Conservation (phyloP, 805 yeast species). For the Candida ovalis region DNA sequence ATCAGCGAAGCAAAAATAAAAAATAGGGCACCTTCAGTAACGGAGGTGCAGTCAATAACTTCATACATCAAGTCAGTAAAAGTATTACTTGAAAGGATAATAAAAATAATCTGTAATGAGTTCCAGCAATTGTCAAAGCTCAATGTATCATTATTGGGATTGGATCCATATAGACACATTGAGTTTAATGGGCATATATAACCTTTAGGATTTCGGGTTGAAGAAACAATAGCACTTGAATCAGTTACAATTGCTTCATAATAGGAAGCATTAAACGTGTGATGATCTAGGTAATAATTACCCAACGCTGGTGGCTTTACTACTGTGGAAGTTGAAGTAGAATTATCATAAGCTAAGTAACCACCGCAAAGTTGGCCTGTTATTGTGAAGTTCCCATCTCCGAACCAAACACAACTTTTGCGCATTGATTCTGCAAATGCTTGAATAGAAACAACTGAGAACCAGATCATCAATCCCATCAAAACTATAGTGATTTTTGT, state of each 20-base stretch:
- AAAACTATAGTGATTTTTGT: slow-evolving; percentile 66
- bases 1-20: slow-evolving; percentile 65
- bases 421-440: slow-evolving; percentile 73
- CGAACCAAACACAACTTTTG: slow-evolving; percentile 77
- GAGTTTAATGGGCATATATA: slow-evolving; percentile 71
- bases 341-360: not conserved
- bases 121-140: slow-evolving; percentile 76
- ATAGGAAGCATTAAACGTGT: slow-evolving; percentile 72
- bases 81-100: slow-evolving; percentile 78
- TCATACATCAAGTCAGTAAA: slow-evolving; percentile 81
- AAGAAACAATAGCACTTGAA: slow-evolving; percentile 39
- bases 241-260: slow-evolving; percentile 48
- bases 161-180: slow-evolving; percentile 55
- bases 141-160: slow-evolving; percentile 62
- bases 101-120: slow-evolving; percentile 75
- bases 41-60: slow-evolving; percentile 69
- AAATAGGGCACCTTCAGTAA: slow-evolving; percentile 57
- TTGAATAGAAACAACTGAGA: slow-evolving; percentile 79
- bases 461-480: slow-evolving; percentile 69
- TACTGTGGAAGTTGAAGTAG: not conserved
- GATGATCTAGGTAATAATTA: slow-evolving; percentile 37
- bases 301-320: slow-evolving; percentile 3
- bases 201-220: slow-evolving; percentile 53
- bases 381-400: slow-evolving; percentile 55
- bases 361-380: slow-evolving; percentile 24